Base-by-base conservation (phyloP, 768 basidiomycete genomes). In the Lyophyllum shimeji region DNA sequence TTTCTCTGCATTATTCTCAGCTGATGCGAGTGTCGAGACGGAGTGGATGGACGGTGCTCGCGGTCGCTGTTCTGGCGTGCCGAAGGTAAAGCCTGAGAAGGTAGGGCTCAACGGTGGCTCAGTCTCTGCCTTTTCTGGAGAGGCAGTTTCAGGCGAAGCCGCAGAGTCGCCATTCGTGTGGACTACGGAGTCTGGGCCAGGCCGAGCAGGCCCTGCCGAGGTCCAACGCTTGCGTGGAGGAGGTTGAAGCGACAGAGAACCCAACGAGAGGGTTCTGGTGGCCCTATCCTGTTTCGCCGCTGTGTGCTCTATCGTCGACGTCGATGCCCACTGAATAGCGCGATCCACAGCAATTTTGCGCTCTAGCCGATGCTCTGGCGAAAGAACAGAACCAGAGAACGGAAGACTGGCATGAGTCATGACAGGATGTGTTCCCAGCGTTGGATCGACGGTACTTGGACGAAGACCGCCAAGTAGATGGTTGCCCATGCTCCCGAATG, bases 401-500 rank as follows among this genome's bases (percentile, higher is more conserved):
- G 67, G 72, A 57, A 66, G 66, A 33, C 64, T 69, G 20, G 74
- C 66, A 42, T 76, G 71, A 58, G 63, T 58, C 12, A 57, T 53
- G 6, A 66, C 57, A 31, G 61, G 55, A 50, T 64, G 68, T 50
- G 50, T 67, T 51, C 39, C 66, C 59, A 59, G 52, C 55, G 67
- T 67, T 29, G 60, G 57, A 45, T 76, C 72, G 18, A 71, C 65
- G 42, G 71, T 67, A 54, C 69, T 76, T 21, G 75, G 71, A 37
- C 80, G 73, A 46, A 82, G 67, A 75, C 80, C 81, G 57, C 73
- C 75, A 40, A 86, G 68, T 33, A 88, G 71, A 61, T 76, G 84
- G 37, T 70, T 81, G 8, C 84, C 83, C 60, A 74, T 82, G 34
- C 76, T 76, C 23, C 76, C 74, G 55, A 87, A 86, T 9, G 85